Evolutionary conservation across 2,329 filamentous ascomycete species (phyloP).

Genomic region (Neophaeococcomyces mojaviensis): DNA sequence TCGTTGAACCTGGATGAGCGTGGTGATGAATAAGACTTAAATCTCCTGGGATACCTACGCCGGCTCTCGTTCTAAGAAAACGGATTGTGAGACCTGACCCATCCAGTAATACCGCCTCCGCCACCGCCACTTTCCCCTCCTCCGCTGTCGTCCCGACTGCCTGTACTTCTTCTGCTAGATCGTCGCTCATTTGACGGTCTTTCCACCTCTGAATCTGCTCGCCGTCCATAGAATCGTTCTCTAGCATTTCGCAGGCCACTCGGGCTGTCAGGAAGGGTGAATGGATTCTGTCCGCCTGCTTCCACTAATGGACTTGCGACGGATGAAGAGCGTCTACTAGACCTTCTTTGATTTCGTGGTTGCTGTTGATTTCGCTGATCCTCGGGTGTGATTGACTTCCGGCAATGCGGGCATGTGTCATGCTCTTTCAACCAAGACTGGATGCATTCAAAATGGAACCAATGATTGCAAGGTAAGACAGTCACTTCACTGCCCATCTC

Average conservation of each 20-base stretch:
- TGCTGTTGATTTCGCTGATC: constrained; percentile 8
- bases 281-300: constrained; percentile 22
- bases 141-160: constrained; percentile 1
- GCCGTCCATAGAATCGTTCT: constrained; percentile 14
- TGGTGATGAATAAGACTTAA: no score
- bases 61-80: constrained; percentile 2
- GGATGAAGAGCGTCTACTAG: constrained; percentile 13
- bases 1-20: no score
- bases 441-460: constrained; percentile 83
- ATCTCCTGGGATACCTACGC: no score
- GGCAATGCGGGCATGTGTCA: constrained; percentile 71
- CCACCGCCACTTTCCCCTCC: constrained; percentile 11
- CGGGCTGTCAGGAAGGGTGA: constrained; percentile 11
- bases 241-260: constrained; percentile 20
- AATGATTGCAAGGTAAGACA: constrained; percentile 79
- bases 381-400: constrained; percentile 30
- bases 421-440: constrained; percentile 79
- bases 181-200: constrained; percentile 14
- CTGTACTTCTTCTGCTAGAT: constrained; percentile 19
- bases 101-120: constrained; percentile 24
- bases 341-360: constrained; percentile 7
- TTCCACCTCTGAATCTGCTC: constrained; percentile 9
- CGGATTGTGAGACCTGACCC: constrained; percentile 24
- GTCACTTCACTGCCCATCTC: constrained; percentile 65
- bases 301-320: constrained; percentile 15